Evolutionary conservation across 106 monocot genomes (phyloP).

Genomic region (Agapanthus africanus): DNA sequence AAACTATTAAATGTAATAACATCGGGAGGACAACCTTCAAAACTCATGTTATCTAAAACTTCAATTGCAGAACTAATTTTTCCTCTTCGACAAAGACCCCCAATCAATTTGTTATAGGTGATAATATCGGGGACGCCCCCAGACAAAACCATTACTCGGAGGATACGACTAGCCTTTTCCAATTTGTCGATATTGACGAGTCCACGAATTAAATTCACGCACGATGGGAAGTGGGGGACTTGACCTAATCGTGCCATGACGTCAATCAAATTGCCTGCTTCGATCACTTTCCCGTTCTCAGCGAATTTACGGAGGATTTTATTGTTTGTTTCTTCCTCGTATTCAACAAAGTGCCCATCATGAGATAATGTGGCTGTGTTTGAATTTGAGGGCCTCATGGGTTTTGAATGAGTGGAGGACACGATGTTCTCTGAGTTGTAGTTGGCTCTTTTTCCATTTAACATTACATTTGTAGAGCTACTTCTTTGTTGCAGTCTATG

Average conservation of each 20-base stretch:
- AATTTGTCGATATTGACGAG: slow-evolving; percentile 40
- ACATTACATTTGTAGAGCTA: background rate
- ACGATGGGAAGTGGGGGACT: slow-evolving; percentile 49
- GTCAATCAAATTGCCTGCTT: slow-evolving; percentile 57
- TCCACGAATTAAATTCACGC: slow-evolving; percentile 48
- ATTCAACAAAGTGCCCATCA: slow-evolving; percentile 35
- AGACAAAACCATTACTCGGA: slow-evolving; percentile 50
- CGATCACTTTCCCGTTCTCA: slow-evolving; percentile 45
- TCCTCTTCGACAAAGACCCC: slow-evolving; percentile 49
- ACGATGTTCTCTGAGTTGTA: slow-evolving; percentile 10
- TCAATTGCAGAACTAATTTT: slow-evolving; percentile 31
- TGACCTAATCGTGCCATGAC: slow-evolving; percentile 68
- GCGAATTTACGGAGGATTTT: slow-evolving; percentile 31
- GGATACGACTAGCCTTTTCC: slow-evolving; percentile 40
- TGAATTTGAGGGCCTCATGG: slow-evolving; percentile 2
- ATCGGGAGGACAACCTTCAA: slow-evolving; percentile 60
- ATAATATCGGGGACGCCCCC: slow-evolving; percentile 67
- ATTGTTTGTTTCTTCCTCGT: slow-evolving; percentile 46
- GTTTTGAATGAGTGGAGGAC: background rate
- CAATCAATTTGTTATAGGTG: slow-evolving; percentile 73
- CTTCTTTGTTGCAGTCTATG: slow-evolving; percentile 3
- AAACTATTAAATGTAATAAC: slow-evolving; percentile 69
- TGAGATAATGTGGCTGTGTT: slow-evolving; percentile 4
- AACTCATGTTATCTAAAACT: slow-evolving; percentile 52
- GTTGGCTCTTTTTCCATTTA: slow-evolving; percentile 6